phyloP scores from a whole-genome alignment of 2,329 filamentous ascomycete genomes.

The Mycocentrospora acerina region DNA sequence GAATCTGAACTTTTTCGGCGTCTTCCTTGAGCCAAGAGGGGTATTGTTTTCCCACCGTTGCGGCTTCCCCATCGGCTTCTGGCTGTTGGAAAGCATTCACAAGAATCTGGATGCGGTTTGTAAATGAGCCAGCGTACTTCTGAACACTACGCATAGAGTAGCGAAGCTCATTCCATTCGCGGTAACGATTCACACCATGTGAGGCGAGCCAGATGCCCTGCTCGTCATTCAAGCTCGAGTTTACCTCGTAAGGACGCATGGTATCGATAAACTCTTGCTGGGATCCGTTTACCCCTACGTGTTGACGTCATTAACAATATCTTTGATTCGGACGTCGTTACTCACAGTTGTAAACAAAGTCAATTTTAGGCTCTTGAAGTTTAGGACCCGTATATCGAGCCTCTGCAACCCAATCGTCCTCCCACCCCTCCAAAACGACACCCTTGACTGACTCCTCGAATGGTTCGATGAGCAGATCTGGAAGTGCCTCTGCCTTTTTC shows the following conservation, averaged over 20 bases:
- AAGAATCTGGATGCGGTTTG: conserved; percentile 48
- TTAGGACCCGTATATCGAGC: conserved; percentile 36
- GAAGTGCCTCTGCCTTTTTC: conserved; percentile 34
- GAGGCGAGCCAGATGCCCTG: conserved; percentile 46
- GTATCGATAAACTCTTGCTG: conserved; percentile 42
- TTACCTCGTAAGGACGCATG: conserved; percentile 43
- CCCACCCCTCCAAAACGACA: conserved; percentile 45
- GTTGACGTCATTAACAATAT: not conserved
- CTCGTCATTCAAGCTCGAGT: conserved; percentile 45
- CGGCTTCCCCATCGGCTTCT: conserved; percentile 1
- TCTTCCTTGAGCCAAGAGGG: conserved; percentile 44
- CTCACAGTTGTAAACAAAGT: conserved; percentile 47
- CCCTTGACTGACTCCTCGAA: conserved; percentile 44
- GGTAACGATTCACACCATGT: conserved; percentile 48
- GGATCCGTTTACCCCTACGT: conserved; percentile 47
- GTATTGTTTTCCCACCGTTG: conserved; percentile 32
- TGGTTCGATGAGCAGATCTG: conserved; percentile 45
- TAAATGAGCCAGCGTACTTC: conserved; percentile 43
- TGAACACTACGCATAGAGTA: conserved; percentile 49
- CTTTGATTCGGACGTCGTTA: not conserved
- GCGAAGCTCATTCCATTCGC: conserved; percentile 50
- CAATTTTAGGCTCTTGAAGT: conserved; percentile 45
- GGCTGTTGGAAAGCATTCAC: conserved; percentile 43
- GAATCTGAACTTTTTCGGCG: conserved; percentile 40
- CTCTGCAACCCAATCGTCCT: conserved; percentile 46